Conservation (phyloP, 495 filamentous ascomycete genomes). For the Penicillium subrubescens region DNA sequence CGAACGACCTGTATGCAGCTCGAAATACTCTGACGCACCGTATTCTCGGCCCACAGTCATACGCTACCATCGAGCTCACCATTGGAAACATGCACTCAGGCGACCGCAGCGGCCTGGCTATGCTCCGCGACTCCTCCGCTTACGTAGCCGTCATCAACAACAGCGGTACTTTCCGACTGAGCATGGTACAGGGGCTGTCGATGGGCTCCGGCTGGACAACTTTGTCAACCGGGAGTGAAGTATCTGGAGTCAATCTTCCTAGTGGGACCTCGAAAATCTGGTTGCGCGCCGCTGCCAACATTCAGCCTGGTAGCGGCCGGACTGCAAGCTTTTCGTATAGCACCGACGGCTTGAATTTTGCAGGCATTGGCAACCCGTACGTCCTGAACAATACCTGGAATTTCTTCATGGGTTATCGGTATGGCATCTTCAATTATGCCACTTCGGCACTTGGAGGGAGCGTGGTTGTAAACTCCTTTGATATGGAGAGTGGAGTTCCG, state of each 20-base stretch:
- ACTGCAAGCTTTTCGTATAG: conserved; percentile 54
- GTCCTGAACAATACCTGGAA: conserved; percentile 48
- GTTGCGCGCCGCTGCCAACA: conserved; percentile 45
- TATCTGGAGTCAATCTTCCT: conserved; percentile 27
- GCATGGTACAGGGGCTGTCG: conserved; percentile 8
- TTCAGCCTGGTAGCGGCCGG: conserved; percentile 36
- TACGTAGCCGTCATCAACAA: conserved; percentile 51
- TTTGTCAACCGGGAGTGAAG: conserved; percentile 37
- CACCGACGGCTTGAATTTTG: conserved; percentile 48
- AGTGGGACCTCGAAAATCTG: conserved; percentile 32
- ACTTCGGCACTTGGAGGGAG: conserved; percentile 54
- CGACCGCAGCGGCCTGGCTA: conserved; percentile 51
- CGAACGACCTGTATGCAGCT: conserved; percentile 53
- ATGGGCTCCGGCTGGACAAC: conserved; percentile 44
- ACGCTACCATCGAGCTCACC: conserved; percentile 51
- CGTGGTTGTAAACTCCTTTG: conserved; percentile 22
- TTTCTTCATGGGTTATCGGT: conserved; percentile 60
- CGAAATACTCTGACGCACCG: conserved; percentile 60
- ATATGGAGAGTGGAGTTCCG: conserved; percentile 6
- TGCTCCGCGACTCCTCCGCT: conserved; percentile 53
- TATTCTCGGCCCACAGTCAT: conserved; percentile 47
- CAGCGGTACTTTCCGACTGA: conserved; percentile 22
- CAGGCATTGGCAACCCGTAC: conserved; percentile 41
- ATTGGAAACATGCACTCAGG: conserved; percentile 50
- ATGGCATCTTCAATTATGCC: conserved; percentile 59